Evolutionary conservation across 1,139 yeast species (phyloP).

Genomic region (Hansenula anomala): DNA sequence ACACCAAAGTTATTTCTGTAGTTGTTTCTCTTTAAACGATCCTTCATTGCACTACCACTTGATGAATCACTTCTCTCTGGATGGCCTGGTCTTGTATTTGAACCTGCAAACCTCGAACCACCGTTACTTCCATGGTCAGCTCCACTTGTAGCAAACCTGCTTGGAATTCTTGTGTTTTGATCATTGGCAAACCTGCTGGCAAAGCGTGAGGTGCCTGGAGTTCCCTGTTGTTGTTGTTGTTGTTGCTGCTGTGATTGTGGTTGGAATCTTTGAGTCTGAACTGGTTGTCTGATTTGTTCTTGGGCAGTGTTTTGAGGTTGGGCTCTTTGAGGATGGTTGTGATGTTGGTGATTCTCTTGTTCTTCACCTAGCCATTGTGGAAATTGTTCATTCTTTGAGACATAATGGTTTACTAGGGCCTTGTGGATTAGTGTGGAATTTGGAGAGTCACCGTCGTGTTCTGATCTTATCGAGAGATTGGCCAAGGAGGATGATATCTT

Average conservation of each 20-base stretch:
- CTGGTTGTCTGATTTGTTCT: constrained; percentile 1
- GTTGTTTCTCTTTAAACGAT: constrained; percentile 20
- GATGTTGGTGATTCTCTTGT: constrained; percentile 14
- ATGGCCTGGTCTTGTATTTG: neutral
- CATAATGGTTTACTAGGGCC: constrained; percentile 30
- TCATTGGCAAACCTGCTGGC: constrained; percentile 2
- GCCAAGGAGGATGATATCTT: constrained; percentile 17
- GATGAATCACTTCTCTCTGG: neutral
- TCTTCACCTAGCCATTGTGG: constrained; percentile 37
- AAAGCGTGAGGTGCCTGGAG: constrained; percentile 3
- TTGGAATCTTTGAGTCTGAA: neutral
- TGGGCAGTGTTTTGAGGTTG: neutral
- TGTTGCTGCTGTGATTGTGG: no score
- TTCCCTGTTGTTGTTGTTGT: no score
- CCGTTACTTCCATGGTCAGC: neutral
- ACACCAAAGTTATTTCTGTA: constrained; percentile 17
- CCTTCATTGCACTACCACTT: constrained; percentile 14
- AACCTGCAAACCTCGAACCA: neutral
- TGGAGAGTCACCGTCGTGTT: constrained; percentile 32
- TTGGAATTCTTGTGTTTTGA: constrained; percentile 1
- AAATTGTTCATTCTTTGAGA: constrained; percentile 27
- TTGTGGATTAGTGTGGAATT: constrained; percentile 33
- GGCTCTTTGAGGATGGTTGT: constrained; percentile 5
- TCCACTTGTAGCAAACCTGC: neutral
- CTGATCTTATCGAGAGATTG: constrained; percentile 25